These are phyloP conservation scores for Backusella tuberculispora DNA, from an alignment of 192 early-diverging fungal species.

Conservation along the genomic window DNA sequence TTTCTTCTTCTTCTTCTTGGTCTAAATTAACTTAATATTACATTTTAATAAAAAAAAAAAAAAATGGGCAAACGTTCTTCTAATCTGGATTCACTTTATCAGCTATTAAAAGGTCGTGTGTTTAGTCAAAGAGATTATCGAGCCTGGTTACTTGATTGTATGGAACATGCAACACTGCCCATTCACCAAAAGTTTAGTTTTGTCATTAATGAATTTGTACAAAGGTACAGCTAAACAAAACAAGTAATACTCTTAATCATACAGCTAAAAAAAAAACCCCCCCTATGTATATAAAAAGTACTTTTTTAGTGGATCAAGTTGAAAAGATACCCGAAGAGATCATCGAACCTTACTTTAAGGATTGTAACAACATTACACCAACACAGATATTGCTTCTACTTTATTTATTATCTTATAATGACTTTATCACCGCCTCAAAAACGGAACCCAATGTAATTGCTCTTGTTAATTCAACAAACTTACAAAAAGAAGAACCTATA, in stretches of 20 bases:
- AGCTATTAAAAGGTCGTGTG: constrained; percentile 37
- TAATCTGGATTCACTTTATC: constrained; percentile 36
- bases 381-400: constrained; percentile 37
- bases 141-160: constrained; percentile 33
- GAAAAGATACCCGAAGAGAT: constrained; percentile 37
- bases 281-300: constrained; percentile 2
- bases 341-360: constrained; percentile 18
- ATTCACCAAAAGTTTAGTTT: constrained; percentile 36
- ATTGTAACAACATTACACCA: constrained; percentile 23
- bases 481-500: not conserved
- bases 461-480: not conserved
- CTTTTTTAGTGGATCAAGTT: constrained; percentile 23
- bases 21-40: no score
- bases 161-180: constrained; percentile 34
- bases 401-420: constrained; percentile 43
- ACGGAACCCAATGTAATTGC: constrained; percentile 28
- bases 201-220: constrained; percentile 40
- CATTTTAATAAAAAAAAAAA: not conserved
- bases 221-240: no score
- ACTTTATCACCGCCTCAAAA: constrained; percentile 22
- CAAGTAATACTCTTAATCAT: no score
- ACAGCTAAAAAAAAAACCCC: no score
- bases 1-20: no score
- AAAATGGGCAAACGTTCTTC: constrained; percentile 5
- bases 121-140: constrained; percentile 36